A percentile compares a stretch with the other conserved stretches of the same genome.
phyloP scores from a whole-genome alignment of 208 protist genomes.

The Herpetomonas tarakana region DNA sequence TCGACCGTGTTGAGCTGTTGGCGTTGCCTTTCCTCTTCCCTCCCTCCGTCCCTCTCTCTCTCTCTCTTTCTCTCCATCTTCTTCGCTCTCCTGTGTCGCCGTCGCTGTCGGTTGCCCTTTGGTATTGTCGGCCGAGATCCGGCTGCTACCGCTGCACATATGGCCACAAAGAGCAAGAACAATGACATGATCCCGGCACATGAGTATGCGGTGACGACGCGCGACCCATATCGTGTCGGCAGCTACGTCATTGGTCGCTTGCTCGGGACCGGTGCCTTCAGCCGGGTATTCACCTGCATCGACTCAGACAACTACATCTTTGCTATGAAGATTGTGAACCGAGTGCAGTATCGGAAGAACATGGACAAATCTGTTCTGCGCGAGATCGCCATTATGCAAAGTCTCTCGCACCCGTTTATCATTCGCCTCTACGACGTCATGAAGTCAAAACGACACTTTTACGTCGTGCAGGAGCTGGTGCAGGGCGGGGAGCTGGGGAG shows the following conservation, averaged over 20 bases:
- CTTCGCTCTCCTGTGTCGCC: not conserved
- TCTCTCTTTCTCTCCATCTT: not conserved
- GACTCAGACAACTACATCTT: not conserved
- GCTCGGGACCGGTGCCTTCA: not conserved
- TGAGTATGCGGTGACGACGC: too few species aligned
- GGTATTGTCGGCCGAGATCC: too few species aligned
- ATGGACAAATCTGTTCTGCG: not conserved
- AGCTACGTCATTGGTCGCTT: not conserved
- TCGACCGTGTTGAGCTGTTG: not conserved
- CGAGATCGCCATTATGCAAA: not conserved
- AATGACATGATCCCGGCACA: too few species aligned
- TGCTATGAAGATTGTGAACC: conserved; percentile 2
- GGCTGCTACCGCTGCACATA: too few species aligned
- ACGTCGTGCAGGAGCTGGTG: not conserved
- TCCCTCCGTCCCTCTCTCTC: not conserved
- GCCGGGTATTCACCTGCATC: not conserved
- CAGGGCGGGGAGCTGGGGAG: not conserved
- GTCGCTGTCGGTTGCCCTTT: too few species aligned
- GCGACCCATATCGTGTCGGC: not conserved
- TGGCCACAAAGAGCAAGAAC: too few species aligned
- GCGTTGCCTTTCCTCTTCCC: not conserved
- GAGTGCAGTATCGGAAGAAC: not conserved
- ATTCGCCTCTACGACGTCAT: not conserved
- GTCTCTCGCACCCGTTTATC: not conserved
- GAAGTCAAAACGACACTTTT: not conserved